phyloP scores from a whole-genome alignment of 2,329 filamentous ascomycete genomes.

The Nemania bipapillata region DNA sequence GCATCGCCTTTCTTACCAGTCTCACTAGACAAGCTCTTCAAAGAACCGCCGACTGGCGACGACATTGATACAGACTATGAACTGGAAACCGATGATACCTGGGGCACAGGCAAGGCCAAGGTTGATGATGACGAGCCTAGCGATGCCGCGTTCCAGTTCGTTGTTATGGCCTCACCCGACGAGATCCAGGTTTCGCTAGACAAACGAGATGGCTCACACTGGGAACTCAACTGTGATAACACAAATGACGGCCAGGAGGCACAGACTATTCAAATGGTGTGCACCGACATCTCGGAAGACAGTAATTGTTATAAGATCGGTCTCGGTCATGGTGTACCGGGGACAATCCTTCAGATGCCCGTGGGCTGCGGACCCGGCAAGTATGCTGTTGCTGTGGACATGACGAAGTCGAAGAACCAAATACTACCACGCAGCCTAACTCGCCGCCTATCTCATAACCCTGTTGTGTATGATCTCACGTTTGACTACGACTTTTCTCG shows the following conservation, averaged over 20 bases:
- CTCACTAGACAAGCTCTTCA: conserved; percentile 53
- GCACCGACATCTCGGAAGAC: conserved; percentile 49
- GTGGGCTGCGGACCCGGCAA: conserved; percentile 53
- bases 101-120: conserved; percentile 27
- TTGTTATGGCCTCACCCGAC: conserved; percentile 50
- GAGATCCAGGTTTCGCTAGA: conserved; percentile 52
- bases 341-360: conserved; percentile 57
- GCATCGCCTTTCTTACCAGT: conserved; percentile 53
- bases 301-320: conserved; percentile 55
- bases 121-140: conserved; percentile 43
- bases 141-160: conserved; percentile 51
- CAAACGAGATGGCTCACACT: conserved; percentile 58
- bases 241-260: conserved; percentile 41
- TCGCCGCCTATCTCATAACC: conserved; percentile 13
- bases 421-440: conserved; percentile 34
- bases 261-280: conserved; percentile 54
- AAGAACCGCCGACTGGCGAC: conserved; percentile 49
- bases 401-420: conserved; percentile 44
- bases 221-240: conserved; percentile 55
- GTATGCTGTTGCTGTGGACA: conserved; percentile 54
- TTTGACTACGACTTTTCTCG: conserved; percentile 56
- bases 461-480: conserved; percentile 52
- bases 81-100: conserved; percentile 49
- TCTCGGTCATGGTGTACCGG: conserved; percentile 52
- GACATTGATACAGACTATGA: conserved; percentile 49